Base-by-base conservation (phyloP, 192 early-diverging fungal species). In the Lobosporangium transversale region DNA sequence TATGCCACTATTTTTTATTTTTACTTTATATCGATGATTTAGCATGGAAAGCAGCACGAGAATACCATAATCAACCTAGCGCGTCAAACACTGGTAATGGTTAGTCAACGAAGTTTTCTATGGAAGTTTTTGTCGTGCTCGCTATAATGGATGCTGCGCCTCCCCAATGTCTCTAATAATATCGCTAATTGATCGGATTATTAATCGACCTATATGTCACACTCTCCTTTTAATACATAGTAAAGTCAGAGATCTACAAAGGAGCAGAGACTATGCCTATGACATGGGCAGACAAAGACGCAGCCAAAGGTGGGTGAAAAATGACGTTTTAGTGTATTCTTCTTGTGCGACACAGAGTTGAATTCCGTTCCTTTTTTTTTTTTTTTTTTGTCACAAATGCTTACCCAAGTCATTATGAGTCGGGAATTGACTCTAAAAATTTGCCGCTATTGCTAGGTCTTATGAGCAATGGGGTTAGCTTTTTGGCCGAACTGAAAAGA, bases 181-280 rank as follows among this genome's bases (percentile, higher is more conserved):
- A n/a, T n/a, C n/a, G n/a, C n/a, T n/a, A n/a, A n/a, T n/a, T 42
- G 26, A 32, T 7, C 37, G 58, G 47, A 61, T 18, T 1, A 15
- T 26, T 52, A 5, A 1, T n/a, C 3, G 11, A 50, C 20, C 49
- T 29, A n/a, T 27, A 32, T 30, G 15, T 45, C 18, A 45, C 47
- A 21, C 11, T 44, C 9, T 26, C 27, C 6, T 32, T 43, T 42
- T 33, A 45, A 9, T 21, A n/a, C n/a, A 27, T 44, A 75, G 71
- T 51, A 40, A 75, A 75, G 60, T 17, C 71, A 20, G 63, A 75
- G 43, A 66, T 75, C 57, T 75, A 75, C 71, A 75, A 75, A 27
- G 63, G 71, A 30, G 10, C 62, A 20, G 71, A 75, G 20, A 61
- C 71, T 7, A n/a, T n/a, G n/a, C n/a, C n/a, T n/a, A 75, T 66